Base-by-base conservation (phyloP, 306 rosid species). In the Medicago lupulina region DNA sequence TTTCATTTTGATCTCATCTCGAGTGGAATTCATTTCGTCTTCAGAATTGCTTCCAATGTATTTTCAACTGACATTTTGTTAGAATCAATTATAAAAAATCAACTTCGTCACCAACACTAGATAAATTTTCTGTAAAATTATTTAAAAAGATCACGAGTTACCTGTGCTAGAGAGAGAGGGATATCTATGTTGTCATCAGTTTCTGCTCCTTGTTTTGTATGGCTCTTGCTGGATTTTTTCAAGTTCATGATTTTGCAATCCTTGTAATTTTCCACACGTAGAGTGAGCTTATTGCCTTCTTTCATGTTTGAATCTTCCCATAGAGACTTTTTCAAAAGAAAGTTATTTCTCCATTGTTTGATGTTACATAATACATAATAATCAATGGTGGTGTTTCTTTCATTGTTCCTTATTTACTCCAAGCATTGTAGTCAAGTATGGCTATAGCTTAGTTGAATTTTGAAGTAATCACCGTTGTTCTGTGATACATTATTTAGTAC, bases 241-340 rank as follows among this genome's bases (percentile, higher is more conserved):
- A 76, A 62, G 58, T 18, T 78, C 55, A 28, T 74, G 68, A 11
- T 82, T 82, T 71, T 75, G 44, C 69, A 28, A 19, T 53, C 15
- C 28, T 55, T 43, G 74, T 28, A 60, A 59, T n/a, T 70, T 70
- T n/a, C 8, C 46, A n/a, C n/a, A n/a, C n/a, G n/a, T n/a, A n/a
- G n/a, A n/a, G n/a, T n/a, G n/a, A n/a, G 34, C 67, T 28, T 67
- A 28, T 57, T 77, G 16, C 13, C 36, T 61, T 58, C 34, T 73
- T 47, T 38, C 78, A 23, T 73, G 71, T 44, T 63, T 77, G 41
- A 19, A 66, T 18, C 16, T 19, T 7, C 38, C 38, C 46, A 34
- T 67, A 23, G 53, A 40, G 68, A 38, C 38, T 31, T 74, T 19
- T 10, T 19, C 31, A 31, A 4, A 16, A 38, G 9, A 31, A 4